Evolutionary conservation across 148 eudicot species (phyloP).

Genomic region (Arbutus unedo): DNA sequence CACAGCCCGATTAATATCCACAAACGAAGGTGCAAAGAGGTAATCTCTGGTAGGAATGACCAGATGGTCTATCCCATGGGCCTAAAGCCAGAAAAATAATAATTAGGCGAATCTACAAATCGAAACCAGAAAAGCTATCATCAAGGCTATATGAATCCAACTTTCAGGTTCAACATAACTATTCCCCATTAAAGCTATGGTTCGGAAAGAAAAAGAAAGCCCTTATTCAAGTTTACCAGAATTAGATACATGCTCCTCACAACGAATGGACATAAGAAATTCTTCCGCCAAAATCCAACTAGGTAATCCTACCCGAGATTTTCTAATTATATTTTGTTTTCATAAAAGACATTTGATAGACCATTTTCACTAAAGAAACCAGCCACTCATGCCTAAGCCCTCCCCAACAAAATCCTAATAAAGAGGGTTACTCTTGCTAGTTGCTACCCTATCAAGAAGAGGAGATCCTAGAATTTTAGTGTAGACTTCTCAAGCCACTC

Average conservation of each 20-base stretch:
- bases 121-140: background rate
- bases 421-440: slow-evolving; percentile 9
- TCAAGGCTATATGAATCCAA: background rate
- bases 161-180: background rate
- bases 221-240: background rate
- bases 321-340: background rate
- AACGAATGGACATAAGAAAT: background rate
- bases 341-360: slow-evolving; percentile 9
- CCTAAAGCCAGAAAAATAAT: slow-evolving; percentile 32
- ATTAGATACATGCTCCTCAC: background rate
- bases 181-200: background rate
- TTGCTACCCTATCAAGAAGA: slow-evolving; percentile 1
- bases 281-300: background rate
- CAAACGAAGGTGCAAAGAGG: slow-evolving; percentile 71
- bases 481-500: slow-evolving; percentile 17
- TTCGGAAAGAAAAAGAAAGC: background rate
- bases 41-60: slow-evolving; percentile 80
- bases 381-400: background rate
- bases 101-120: slow-evolving; percentile 11
- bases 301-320: background rate
- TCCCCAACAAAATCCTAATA: slow-evolving; percentile 10
- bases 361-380: slow-evolving; percentile 10
- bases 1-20: slow-evolving; percentile 61
- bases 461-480: slow-evolving; percentile 3
- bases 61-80: slow-evolving; percentile 66